Conservation (phyloP, 768 basidiomycete genomes). For the Trametes villosa region DNA sequence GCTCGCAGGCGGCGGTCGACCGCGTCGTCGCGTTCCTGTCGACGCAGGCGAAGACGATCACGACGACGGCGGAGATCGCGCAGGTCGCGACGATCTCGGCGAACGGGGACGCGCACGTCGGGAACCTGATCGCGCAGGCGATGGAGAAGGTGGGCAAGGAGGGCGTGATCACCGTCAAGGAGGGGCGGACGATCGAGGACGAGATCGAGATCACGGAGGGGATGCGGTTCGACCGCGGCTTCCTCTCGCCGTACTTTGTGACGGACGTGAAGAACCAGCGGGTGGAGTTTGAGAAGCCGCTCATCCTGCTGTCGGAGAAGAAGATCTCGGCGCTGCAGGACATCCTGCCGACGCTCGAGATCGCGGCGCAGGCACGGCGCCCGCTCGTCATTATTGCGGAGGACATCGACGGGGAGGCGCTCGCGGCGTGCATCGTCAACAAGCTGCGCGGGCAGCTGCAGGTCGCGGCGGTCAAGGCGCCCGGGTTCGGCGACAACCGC, state of each 20-base stretch:
- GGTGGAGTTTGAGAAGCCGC: conserved; percentile 96
- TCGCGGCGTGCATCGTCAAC: conserved; percentile 98
- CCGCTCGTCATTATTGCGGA: conserved; percentile 97
- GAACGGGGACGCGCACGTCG: conserved; percentile 84
- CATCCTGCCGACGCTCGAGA: conserved; percentile 90
- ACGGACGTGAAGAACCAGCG: conserved; percentile 97
- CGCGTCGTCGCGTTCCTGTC: conserved; percentile 92
- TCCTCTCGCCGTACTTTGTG: conserved; percentile 97
- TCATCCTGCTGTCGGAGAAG: conserved; percentile 94
- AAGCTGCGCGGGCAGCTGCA: conserved; percentile 97
- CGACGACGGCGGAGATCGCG: conserved; percentile 96
- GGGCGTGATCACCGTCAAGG: conserved; percentile 99
- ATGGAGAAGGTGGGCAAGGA: conserved; percentile 99
- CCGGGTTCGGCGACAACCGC: conserved; percentile 98
- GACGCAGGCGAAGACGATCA: conserved; percentile 88
- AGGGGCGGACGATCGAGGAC: conserved; percentile 96
- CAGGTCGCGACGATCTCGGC: conserved; percentile 97
- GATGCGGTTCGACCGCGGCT: conserved; percentile 99
- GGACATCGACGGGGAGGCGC: conserved; percentile 96
- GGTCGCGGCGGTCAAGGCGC: conserved; percentile 94
- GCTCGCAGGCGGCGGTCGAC: conserved; percentile 93
- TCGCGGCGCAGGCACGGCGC: conserved; percentile 78
- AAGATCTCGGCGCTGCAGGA: conserved; percentile 96
- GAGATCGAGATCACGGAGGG: conserved; percentile 99
- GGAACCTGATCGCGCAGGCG: conserved; percentile 93